Percentiles rank a stretch among this genome's conserved stretches.
Evolutionary conservation across 176 grass and related monocot species (phyloP).

Genomic region (Carex scoparia): DNA sequence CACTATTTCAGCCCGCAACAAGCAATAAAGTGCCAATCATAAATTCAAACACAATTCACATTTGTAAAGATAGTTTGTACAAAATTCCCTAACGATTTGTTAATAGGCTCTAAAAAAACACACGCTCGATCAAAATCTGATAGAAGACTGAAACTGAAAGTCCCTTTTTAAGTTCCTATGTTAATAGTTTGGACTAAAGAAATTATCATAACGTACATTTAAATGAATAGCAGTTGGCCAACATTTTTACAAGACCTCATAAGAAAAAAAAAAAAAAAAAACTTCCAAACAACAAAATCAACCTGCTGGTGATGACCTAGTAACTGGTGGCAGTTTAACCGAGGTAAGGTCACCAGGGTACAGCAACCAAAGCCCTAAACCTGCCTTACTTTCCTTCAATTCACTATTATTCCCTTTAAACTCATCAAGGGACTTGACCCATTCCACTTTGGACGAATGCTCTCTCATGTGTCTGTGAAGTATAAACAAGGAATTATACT

Average conservation of each 20-base stretch:
- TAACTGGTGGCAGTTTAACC: conserved; percentile 55
- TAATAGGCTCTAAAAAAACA: too few relatives aligned
- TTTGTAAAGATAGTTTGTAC: too few relatives aligned
- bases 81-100: too few relatives aligned
- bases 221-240: neutral
- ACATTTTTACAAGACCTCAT: neutral
- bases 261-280: neutral
- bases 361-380: conserved; percentile 70
- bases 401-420: conserved; percentile 56
- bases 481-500: conserved; percentile 93
- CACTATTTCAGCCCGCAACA: too few relatives aligned
- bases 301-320: conserved; percentile 65
- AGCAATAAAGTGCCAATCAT: too few relatives aligned
- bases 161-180: neutral
- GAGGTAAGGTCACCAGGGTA: conserved; percentile 62
- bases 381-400: conserved; percentile 78
- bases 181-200: neutral
- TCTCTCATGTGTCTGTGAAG: conserved; percentile 85
- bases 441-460: conserved; percentile 83
- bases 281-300: conserved; percentile 25
- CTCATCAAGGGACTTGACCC: conserved; percentile 82
- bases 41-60: too few relatives aligned
- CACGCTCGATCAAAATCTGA: neutral
- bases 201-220: neutral
- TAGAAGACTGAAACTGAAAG: neutral